Conservation (phyloP, 169 alveolate species). For the Cryptosporidium baileyi region DNA sequence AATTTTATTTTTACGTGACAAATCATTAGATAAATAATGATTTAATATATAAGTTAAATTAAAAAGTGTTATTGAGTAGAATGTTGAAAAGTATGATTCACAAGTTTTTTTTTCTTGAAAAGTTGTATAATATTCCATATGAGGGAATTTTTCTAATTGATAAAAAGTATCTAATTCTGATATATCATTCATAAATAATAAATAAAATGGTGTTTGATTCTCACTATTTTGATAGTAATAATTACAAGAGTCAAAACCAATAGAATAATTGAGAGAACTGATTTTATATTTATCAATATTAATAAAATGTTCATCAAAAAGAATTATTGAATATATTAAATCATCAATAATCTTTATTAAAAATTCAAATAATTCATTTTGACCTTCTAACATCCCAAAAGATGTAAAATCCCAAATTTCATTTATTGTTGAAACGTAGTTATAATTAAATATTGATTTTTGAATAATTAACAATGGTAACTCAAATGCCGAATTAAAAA, state of each 20-base stretch:
- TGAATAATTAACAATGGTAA: conserved; percentile 19
- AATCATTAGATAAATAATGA: background rate
- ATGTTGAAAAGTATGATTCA: conserved; percentile 25
- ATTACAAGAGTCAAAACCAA: background rate
- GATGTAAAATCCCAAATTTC: conserved; percentile 37
- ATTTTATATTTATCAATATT: background rate
- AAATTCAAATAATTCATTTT: background rate
- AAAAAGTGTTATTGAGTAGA: conserved; percentile 1
- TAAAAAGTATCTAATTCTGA: conserved; percentile 19
- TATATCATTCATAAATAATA: background rate
- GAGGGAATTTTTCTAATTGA: conserved; percentile 8
- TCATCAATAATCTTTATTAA: conserved; percentile 8
- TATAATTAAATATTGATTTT: conserved; percentile 22
- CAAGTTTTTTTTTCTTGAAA: background rate
- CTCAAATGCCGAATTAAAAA: conserved; percentile 17
- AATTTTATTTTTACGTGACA: background rate
- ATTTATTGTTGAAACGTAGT: background rate
- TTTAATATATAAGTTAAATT: background rate
- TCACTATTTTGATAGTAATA: background rate
- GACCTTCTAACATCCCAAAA: conserved; percentile 8
- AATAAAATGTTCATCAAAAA: background rate
- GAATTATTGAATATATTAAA: background rate
- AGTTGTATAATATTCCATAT: background rate
- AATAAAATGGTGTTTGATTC: background rate
- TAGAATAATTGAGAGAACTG: background rate